A percentile compares a stretch with the other conserved stretches of the same genome.
These are phyloP conservation scores for Quercus tomentella DNA, from an alignment of 331 rosid genomes.

Conservation along the genomic window DNA sequence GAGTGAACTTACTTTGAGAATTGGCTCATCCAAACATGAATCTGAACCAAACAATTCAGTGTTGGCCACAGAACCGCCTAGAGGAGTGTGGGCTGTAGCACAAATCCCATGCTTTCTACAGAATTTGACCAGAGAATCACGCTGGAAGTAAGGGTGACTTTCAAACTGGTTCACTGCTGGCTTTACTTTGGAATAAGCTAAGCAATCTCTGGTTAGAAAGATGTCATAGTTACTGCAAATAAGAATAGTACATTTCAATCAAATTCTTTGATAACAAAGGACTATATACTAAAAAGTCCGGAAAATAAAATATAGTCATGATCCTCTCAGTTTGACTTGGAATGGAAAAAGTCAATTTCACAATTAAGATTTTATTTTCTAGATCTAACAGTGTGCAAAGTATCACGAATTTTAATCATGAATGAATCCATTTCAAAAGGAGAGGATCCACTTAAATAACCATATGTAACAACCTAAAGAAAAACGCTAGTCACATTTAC, in stretches of 20 bases:
- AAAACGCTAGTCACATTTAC: accelerated
- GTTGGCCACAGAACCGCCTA: slow-evolving; percentile 84
- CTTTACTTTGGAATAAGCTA: slow-evolving; percentile 77
- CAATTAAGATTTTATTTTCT: too few species aligned
- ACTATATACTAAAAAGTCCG: too few species aligned
- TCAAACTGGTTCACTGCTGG: slow-evolving; percentile 95
- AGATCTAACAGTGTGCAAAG: too few species aligned
- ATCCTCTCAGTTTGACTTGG: too few species aligned
- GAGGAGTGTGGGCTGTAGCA: slow-evolving; percentile 91
- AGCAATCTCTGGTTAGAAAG: slow-evolving; percentile 81
- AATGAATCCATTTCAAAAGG: too few species aligned
- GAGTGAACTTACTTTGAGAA: slow-evolving; percentile 53
- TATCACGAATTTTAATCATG: too few species aligned
- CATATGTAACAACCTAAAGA: too few species aligned
- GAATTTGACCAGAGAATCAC: slow-evolving; percentile 78
- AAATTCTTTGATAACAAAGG: too few species aligned
- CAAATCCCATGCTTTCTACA: slow-evolving; percentile 73
- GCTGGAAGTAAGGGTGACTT: slow-evolving; percentile 87
- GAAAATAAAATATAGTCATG: too few species aligned
- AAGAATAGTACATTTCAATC: not conserved
- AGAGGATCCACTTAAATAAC: too few species aligned
- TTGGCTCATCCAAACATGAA: slow-evolving; percentile 71
- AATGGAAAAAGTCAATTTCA: too few species aligned
- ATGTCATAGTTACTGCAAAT: slow-evolving; percentile 80
- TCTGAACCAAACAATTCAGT: slow-evolving; percentile 67